Base-by-base conservation (phyloP, 306 rosid species). In the Geum urbanum region DNA sequence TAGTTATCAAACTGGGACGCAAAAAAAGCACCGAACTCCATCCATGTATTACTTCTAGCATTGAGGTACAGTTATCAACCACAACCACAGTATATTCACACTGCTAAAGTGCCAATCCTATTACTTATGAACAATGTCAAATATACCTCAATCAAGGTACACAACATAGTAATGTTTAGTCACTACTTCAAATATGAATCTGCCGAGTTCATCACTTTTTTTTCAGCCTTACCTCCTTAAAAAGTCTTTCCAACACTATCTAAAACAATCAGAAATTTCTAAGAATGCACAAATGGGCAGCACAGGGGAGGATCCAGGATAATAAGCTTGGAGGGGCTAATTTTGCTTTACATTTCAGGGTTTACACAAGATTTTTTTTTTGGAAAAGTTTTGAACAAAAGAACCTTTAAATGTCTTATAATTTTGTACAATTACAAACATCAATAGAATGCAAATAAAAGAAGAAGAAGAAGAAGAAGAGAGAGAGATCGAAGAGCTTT, bases 281-380 rank as follows among this genome's bases (percentile, higher is more conserved):
- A 49, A 12, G 72, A 58, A 24, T 52, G 48, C 39, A 50, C 61
- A 22, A 52, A 35, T 51, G 59, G 63, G 68, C n/a, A n/a, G n/a
- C n/a, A n/a, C n/a, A n/a, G n/a, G n/a, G n/a, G n/a, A n/a, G n/a
- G n/a, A n/a, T n/a, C n/a, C n/a, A n/a, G n/a, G n/a, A n/a, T n/a
- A n/a, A n/a, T n/a, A n/a, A n/a, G n/a, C n/a, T n/a, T n/a, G n/a
- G n/a, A n/a, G n/a, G n/a, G n/a, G n/a, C n/a, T n/a, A n/a, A n/a
- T n/a, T n/a, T n/a, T n/a, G n/a, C n/a, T n/a, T n/a, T n/a, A n/a
- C n/a, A n/a, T n/a, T n/a, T n/a, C n/a, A n/a, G n/a, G n/a, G n/a
- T n/a, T n/a, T n/a, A n/a, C n/a, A n/a, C n/a, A n/a, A n/a, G n/a
- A n/a, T 66, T 27, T 27, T 1, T 27, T 27, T 27, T 27, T 27